phyloP scores from a whole-genome alignment of 306 rosid species.

The Mimosa bimucronata region DNA sequence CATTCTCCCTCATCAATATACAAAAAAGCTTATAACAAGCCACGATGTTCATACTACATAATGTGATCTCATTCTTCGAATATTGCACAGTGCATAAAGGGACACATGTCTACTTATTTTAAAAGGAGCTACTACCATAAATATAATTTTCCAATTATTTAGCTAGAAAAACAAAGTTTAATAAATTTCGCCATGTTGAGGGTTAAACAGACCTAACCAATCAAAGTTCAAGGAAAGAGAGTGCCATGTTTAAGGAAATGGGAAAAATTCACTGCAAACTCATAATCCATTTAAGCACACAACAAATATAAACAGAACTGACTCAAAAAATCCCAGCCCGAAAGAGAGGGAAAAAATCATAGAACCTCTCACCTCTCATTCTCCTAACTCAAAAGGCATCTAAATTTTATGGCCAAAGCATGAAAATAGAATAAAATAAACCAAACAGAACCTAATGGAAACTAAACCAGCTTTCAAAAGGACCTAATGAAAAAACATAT shows the following conservation, averaged over 20 bases:
- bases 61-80: no score
- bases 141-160: background rate
- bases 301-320: slow-evolving; percentile 34
- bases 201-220: background rate
- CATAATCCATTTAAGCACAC: slow-evolving; percentile 19
- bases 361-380: slow-evolving; percentile 28
- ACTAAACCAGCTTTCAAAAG: slow-evolving; percentile 32
- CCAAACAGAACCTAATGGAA: slow-evolving; percentile 28
- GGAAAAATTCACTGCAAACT: slow-evolving; percentile 10
- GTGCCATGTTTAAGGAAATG: background rate
- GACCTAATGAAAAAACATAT: slow-evolving; percentile 21
- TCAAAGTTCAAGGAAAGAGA: background rate
- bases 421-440: background rate
- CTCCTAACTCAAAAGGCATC: slow-evolving; percentile 33
- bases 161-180: background rate
- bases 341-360: background rate
- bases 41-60: no score
- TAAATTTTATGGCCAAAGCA: slow-evolving; percentile 32
- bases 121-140: background rate
- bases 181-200: background rate
- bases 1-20: no score
- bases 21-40: no score
- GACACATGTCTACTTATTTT: background rate
- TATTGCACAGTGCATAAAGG: background rate
- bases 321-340: slow-evolving; percentile 36